Conservation (phyloP, 2,329 filamentous ascomycete species). For the Botrytis aclada region DNA sequence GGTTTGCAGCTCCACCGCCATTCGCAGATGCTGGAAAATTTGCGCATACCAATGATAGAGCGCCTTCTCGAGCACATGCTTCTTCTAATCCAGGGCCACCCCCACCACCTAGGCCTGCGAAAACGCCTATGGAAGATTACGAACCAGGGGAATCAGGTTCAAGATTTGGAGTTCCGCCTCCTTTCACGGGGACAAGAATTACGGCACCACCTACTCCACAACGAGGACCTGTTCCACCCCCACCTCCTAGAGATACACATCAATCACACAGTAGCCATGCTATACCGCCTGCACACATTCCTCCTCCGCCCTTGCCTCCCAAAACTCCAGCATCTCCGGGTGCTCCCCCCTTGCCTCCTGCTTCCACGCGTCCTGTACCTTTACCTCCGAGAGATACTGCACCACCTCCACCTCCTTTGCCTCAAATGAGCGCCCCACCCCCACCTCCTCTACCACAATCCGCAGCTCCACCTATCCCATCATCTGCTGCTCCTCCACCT, state of each 20-base stretch:
- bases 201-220: slow-evolving; percentile 69
- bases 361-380: slow-evolving; percentile 48
- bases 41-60: slow-evolving; percentile 53
- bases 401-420: slow-evolving; percentile 40
- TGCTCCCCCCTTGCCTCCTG: slow-evolving; percentile 51
- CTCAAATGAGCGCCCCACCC: slow-evolving; percentile 37
- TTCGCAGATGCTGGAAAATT: slow-evolving; percentile 87
- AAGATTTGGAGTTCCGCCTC: slow-evolving; percentile 75
- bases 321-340: slow-evolving; percentile 44
- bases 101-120: slow-evolving; percentile 66
- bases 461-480: slow-evolving; percentile 40
- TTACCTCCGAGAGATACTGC: slow-evolving; percentile 25
- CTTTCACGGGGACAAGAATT: slow-evolving; percentile 66
- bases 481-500: slow-evolving; percentile 39
- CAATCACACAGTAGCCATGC: slow-evolving; percentile 49
- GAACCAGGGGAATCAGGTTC: slow-evolving; percentile 45
- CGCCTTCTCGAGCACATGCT: slow-evolving; percentile 45
- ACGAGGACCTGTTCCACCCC: slow-evolving; percentile 68
- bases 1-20: slow-evolving; percentile 83
- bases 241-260: slow-evolving; percentile 51
- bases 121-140: slow-evolving; percentile 68
- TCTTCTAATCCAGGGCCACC: slow-evolving; percentile 59
- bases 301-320: slow-evolving; percentile 44
- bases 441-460: slow-evolving; percentile 41
- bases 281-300: slow-evolving; percentile 36